These are phyloP conservation scores for Pseudonitzschia multiseries DNA, from an alignment of 108 stramenopile species.

Conservation along the genomic window DNA sequence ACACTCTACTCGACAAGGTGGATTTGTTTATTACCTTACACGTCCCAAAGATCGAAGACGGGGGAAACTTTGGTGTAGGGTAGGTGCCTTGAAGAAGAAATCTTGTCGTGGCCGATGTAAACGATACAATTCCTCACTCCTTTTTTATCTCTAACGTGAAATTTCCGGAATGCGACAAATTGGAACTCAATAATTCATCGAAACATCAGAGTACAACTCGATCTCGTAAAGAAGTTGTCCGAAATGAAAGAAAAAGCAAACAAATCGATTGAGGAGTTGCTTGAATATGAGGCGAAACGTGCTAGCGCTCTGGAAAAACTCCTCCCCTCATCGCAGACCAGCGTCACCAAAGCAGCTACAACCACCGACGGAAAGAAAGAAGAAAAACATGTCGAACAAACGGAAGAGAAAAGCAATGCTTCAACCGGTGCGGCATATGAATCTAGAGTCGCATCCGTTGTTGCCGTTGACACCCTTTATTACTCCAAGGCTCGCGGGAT, in stretches of 20 bases:
- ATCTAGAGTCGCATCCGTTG: slow-evolving; percentile 38
- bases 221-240: slow-evolving; percentile 52
- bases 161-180: background rate
- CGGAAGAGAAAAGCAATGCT: slow-evolving; percentile 41
- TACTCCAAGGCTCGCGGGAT: slow-evolving; percentile 44
- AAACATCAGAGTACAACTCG: slow-evolving; percentile 61
- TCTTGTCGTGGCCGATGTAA: background rate
- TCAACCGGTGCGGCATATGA: slow-evolving; percentile 24
- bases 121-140: background rate
- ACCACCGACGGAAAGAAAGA: slow-evolving; percentile 48
- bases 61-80: slow-evolving; percentile 74
- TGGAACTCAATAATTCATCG: background rate
- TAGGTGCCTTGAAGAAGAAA: background rate
- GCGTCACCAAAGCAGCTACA: slow-evolving; percentile 38
- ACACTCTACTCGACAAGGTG: slow-evolving; percentile 15
- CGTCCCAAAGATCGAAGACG: slow-evolving; percentile 77
- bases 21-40: slow-evolving; percentile 41
- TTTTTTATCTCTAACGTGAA: background rate
- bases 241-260: slow-evolving; percentile 52
- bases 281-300: slow-evolving; percentile 59
- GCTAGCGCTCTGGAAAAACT: slow-evolving; percentile 76
- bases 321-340: slow-evolving; percentile 34
- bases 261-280: slow-evolving; percentile 51
- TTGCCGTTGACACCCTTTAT: slow-evolving; percentile 51
- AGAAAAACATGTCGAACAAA: slow-evolving; percentile 42